These are phyloP conservation scores for Paraphysoderma sedebokerense DNA, from an alignment of 371 early-diverging fungal genomes.

Conservation along the genomic window DNA sequence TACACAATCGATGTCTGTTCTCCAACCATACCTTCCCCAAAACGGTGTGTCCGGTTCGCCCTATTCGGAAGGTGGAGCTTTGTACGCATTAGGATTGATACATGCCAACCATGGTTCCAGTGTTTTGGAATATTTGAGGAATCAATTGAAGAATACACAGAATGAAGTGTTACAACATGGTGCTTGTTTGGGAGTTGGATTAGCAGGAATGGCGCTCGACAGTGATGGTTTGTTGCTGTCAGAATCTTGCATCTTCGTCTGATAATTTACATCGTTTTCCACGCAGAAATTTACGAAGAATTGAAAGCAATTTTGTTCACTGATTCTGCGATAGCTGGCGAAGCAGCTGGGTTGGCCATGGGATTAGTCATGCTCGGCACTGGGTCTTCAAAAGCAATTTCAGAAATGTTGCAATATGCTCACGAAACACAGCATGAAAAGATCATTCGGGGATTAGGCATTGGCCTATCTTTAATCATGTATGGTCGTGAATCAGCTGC, in stretches of 20 bases:
- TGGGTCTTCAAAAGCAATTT: conserved; percentile 56
- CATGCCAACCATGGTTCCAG: conserved; percentile 80
- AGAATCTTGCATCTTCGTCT: not conserved
- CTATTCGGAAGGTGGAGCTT: conserved; percentile 94
- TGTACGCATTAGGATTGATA: conserved; percentile 96
- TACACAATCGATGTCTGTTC: conserved; percentile 57
- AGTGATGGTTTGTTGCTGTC: conserved; percentile 34
- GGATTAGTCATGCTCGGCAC: conserved; percentile 95
- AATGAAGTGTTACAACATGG: conserved; percentile 94
- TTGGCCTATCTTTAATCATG: conserved; percentile 89
- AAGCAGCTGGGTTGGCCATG: conserved; percentile 95
- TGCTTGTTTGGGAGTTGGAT: conserved; percentile 92
- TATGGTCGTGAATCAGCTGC: conserved; percentile 88
- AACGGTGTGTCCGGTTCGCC: conserved; percentile 65
- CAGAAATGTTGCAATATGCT: conserved; percentile 89
- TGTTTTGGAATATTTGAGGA: conserved; percentile 62
- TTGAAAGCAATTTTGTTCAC: conserved; percentile 71
- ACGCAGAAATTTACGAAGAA: conserved; percentile 56
- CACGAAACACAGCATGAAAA: conserved; percentile 96
- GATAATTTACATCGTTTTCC: not conserved
- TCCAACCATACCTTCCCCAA: conserved; percentile 88
- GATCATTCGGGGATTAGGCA: conserved; percentile 87
- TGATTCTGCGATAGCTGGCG: conserved; percentile 92
- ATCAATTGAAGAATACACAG: conserved; percentile 58
- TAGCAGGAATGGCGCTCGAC: conserved; percentile 89